A percentile compares a stretch with the other conserved stretches of the same genome.
These are phyloP conservation scores for Mortierella antarctica DNA, from an alignment of 192 early-diverging fungal species.

Conservation along the genomic window DNA sequence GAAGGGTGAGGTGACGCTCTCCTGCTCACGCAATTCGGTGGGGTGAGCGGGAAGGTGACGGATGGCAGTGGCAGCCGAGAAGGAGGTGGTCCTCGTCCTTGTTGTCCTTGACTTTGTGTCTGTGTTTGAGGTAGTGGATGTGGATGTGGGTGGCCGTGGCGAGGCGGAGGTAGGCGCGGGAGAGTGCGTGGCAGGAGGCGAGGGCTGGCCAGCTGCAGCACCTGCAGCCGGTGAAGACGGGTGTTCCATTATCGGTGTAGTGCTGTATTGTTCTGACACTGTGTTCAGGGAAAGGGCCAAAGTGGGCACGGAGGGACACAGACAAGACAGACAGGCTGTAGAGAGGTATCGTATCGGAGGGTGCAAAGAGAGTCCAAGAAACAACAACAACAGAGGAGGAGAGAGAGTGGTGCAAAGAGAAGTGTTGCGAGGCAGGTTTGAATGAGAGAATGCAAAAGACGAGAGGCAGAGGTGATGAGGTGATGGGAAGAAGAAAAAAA, in stretches of 20 bases:
- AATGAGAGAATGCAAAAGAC: too few relatives aligned
- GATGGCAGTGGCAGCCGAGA: slow-evolving; percentile 31
- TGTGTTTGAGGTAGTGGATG: too few relatives aligned
- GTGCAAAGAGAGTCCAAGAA: too few relatives aligned
- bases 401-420: too few relatives aligned
- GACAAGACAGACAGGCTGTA: not conserved
- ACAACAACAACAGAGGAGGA: too few relatives aligned
- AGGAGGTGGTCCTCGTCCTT: slow-evolving; percentile 17
- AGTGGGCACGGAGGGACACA: not conserved
- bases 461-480: too few relatives aligned
- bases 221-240: not conserved
- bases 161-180: too few relatives aligned
- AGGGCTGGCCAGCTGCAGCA: too few relatives aligned
- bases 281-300: not conserved
- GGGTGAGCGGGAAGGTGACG: not conserved
- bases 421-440: too few relatives aligned
- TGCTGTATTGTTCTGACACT: not conserved
- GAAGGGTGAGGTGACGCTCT: slow-evolving; percentile 11
- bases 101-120: not conserved
- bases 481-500: too few relatives aligned
- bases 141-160: too few relatives aligned
- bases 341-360: not conserved
- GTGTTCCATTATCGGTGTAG: not conserved
- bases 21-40: not conserved
- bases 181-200: too few relatives aligned